A percentile compares a stretch with the other conserved stretches of the same genome.
These are phyloP conservation scores for Calonectria fujianensis DNA, from an alignment of 2,329 filamentous ascomycete genomes.

Conservation along the genomic window DNA sequence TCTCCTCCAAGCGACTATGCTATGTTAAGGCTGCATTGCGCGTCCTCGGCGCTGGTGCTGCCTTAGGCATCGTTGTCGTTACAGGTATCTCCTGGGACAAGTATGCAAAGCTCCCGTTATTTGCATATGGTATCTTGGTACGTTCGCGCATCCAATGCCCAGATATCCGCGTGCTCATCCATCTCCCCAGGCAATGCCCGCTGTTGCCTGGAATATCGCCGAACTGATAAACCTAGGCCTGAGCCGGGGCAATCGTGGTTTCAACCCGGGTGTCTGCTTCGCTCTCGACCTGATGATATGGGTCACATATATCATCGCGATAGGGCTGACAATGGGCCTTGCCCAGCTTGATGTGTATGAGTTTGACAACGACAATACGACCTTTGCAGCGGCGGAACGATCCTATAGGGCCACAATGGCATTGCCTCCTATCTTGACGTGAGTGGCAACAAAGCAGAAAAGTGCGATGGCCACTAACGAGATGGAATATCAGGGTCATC, in stretches of 20 bases:
- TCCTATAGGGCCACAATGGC: background rate
- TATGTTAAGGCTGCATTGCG: background rate
- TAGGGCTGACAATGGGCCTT: background rate
- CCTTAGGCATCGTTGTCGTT: background rate
- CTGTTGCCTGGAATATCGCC: background rate
- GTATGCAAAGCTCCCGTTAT: background rate
- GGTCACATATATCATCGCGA: background rate
- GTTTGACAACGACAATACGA: background rate
- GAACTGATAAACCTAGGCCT: background rate
- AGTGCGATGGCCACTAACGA: background rate
- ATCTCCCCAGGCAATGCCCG: background rate
- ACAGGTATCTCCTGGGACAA: background rate
- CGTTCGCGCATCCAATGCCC: background rate
- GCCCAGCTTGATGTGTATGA: background rate
- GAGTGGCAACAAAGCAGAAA: background rate
- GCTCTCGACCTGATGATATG: background rate
- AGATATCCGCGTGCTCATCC: background rate
- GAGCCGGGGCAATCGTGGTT: background rate
- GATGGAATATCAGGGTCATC: background rate
- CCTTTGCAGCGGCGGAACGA: background rate
- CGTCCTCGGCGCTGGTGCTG: background rate
- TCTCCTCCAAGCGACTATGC: background rate
- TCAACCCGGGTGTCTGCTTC: background rate
- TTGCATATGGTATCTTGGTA: background rate
- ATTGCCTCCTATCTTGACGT: background rate